Evolutionary conservation across 768 basidiomycete genomes (phyloP), one percentile per base, ranked within the genome.

Genomic region (Scleroderma citrinum): DNA sequence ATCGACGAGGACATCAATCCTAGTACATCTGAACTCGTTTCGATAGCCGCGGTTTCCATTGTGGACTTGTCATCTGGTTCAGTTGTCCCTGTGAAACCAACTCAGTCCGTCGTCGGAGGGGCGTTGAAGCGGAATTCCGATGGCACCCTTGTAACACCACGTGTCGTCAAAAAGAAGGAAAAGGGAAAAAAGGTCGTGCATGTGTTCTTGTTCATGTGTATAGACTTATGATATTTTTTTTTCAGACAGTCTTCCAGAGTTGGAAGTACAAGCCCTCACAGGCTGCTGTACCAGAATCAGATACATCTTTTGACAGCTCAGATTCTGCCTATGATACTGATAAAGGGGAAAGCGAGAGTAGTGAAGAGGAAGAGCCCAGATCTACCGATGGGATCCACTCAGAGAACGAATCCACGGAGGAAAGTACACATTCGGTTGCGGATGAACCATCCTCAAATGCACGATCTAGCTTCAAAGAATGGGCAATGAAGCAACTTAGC

Each of bases 401-500:
- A 23, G 59, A 55, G 3, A 31, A 44, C 30, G 59, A 55, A 11
- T 59, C 52, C 29, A 54, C 57, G 19, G 48, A 44, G 10, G 54
- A 50, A n/a, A 56, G 54, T 8, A 54, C 55, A 19, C 56, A 56
- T 48, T 39, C n/a, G 36, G 50, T 47, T 19, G 35, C 50, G 14
- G 54, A 63, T 5, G 57, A 62, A 21, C 21, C 53, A 13, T 56
- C 59, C 14, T 64, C 56, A 44, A 74, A 69, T 57, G 81, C 73
- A 51, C 61, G 63, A 24, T 58, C 70, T 3, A 77, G 80, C 7
- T 97, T 96, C 77, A 96, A 96, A 63, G 75, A 83, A 35, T 96
- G 94, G 94, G 94, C 93, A 0, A 61, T 83, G 52, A 78, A 85
- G 47, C 92, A 96, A 61, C 74, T 89, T 45, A 81, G 72, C 44